phyloP scores from a whole-genome alignment of 129 eudicot genomes.

The Kitagawia praeruptora region DNA sequence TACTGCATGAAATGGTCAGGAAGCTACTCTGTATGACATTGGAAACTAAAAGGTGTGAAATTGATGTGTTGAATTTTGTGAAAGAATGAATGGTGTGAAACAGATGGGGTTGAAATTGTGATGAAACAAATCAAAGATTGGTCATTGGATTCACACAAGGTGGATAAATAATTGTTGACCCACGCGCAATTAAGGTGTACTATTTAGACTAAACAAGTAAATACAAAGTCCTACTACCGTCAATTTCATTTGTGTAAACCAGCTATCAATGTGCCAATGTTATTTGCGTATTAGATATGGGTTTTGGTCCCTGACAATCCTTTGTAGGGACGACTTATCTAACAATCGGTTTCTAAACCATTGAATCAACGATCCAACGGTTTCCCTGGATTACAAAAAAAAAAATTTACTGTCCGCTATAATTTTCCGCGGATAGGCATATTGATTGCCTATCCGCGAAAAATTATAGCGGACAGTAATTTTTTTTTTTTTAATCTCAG shows the following conservation, averaged over 20 bases:
- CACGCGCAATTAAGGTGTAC: constrained; percentile 5
- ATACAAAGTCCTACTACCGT: background rate
- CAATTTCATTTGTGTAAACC: background rate
- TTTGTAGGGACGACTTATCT: no score
- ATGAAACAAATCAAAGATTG: background rate
- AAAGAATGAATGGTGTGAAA: background rate
- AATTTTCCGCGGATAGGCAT: no score
- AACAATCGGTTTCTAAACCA: no score
- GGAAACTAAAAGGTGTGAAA: constrained; percentile 5
- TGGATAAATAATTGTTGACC: background rate
- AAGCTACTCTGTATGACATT: background rate
- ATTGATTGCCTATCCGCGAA: no score
- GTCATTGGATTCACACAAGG: constrained; percentile 15
- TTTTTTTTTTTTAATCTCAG: no score
- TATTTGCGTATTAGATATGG: no score
- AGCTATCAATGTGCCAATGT: background rate
- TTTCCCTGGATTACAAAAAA: no score
- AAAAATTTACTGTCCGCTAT: no score
- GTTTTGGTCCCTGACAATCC: no score
- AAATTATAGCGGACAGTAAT: no score
- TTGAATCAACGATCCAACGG: no score
- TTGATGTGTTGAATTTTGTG: background rate
- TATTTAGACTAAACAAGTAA: background rate
- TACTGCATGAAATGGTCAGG: background rate
- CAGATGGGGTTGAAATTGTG: background rate